Evolutionary conservation across 108 stramenopile species (phyloP).

Genomic region (Skeletonema costatum): DNA sequence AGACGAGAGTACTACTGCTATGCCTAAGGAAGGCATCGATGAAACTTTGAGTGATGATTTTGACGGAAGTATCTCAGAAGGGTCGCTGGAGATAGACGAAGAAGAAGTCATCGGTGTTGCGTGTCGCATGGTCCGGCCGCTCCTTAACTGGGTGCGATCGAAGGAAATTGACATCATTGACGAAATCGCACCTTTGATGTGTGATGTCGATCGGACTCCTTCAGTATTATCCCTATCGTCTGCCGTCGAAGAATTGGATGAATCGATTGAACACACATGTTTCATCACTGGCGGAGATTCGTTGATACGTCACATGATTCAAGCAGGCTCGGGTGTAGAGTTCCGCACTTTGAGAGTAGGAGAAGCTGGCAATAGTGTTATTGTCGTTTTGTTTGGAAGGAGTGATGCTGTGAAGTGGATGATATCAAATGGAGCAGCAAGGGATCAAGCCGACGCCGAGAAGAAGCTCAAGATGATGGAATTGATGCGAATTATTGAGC

Average conservation of each 20-base stretch:
- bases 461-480: constrained; percentile 69
- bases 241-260: constrained; percentile 40
- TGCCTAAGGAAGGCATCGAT: constrained; percentile 4
- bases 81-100: constrained; percentile 46
- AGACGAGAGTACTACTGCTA: constrained; percentile 17
- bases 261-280: constrained; percentile 53
- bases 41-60: constrained; percentile 50
- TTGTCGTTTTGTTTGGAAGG: constrained; percentile 83
- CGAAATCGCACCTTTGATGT: constrained; percentile 56
- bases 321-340: constrained; percentile 80
- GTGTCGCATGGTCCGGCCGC: constrained; percentile 64
- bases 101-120: constrained; percentile 67
- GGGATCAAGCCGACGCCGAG: constrained; percentile 58
- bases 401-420: constrained; percentile 77
- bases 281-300: constrained; percentile 59
- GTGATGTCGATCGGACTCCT: constrained; percentile 16
- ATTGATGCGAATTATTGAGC: constrained; percentile 72
- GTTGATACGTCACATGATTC: constrained; percentile 74
- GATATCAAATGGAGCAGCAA: constrained; percentile 55
- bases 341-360: constrained; percentile 82
- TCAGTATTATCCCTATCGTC: constrained; percentile 23
- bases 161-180: constrained; percentile 63
- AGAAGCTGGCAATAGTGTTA: constrained; percentile 80
- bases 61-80: constrained; percentile 63
- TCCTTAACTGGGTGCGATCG: constrained; percentile 73